Evolutionary conservation across 2,329 filamentous ascomycete species (phyloP).

Genomic region (Epicoccum nigrum): DNA sequence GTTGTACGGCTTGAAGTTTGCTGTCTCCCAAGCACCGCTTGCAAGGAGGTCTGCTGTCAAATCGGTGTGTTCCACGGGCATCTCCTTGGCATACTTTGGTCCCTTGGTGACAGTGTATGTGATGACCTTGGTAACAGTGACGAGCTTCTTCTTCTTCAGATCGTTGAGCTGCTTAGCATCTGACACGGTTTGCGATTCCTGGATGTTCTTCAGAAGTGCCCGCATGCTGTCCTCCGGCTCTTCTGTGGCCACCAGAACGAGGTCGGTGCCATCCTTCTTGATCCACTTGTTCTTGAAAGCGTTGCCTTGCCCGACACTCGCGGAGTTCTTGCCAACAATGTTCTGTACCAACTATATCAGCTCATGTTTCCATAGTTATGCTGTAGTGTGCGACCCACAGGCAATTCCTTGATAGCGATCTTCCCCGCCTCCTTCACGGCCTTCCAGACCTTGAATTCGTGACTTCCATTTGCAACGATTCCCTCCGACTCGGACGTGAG

Average conservation of each 20-base stretch:
- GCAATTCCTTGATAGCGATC: constrained; percentile 55
- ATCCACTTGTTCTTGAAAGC: constrained; percentile 81
- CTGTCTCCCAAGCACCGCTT: constrained; percentile 88
- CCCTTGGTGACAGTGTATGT: constrained; percentile 85
- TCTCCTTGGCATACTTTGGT: constrained; percentile 83
- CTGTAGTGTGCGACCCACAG: constrained; percentile 38
- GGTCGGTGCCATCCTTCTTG: constrained; percentile 64
- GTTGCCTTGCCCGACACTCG: constrained; percentile 90
- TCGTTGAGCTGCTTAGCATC: constrained; percentile 81
- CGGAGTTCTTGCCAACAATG: constrained; percentile 74
- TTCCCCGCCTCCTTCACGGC: constrained; percentile 54
- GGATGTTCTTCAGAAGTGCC: constrained; percentile 75
- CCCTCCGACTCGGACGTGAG: constrained; percentile 83
- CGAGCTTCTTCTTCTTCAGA: constrained; percentile 88
- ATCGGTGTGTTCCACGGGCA: constrained; percentile 92
- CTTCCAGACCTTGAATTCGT: constrained; percentile 59
- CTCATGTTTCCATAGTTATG: not conserved
- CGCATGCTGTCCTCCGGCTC: constrained; percentile 80
- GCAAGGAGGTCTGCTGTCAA: constrained; percentile 91
- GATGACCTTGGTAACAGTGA: constrained; percentile 82
- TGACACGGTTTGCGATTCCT: constrained; percentile 69
- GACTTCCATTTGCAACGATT: constrained; percentile 61
- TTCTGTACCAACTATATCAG: constrained; percentile 41
- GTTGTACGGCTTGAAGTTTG: constrained; percentile 84
- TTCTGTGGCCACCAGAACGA: constrained; percentile 63